Evolutionary conservation across 202 grass and related monocot genomes (phyloP), one percentile per base, ranked within the genome.

Genomic region (Schoenoplectus triqueter): DNA sequence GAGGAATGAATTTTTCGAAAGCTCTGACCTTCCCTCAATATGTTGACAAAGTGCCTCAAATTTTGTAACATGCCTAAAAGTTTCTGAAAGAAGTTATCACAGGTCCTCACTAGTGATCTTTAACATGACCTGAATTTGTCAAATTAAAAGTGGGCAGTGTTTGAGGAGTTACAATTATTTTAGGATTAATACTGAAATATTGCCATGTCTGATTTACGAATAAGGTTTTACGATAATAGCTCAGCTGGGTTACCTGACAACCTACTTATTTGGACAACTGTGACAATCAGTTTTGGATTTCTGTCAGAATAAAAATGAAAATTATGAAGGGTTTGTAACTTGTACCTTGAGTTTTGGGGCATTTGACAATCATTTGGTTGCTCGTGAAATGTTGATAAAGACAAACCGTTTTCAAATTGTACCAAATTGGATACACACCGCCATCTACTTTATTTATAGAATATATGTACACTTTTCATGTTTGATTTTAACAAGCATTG

Each of bases 401-500:
- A 14, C 15, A 17, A 47, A 50, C n/a, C 4, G n/a, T 72, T 18
- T 49, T 20, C 64, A 66, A 66, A 31, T 66, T 7, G 21, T 40
- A 40, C 22, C 10, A 41, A 66, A 67, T 41, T 41, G 21, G 64
- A 67, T 67, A 67, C 18, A 39, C 13, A 13, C 9, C 64, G 31
- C 22, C 31, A 40, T 40, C 9, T 66, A 13, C 64, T 66, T 41
- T 22, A 40, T 31, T 31, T 64, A 64, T 64, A 64, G 17, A 20
- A 64, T 11, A 69, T 72, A 69, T 69, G 1, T 41, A 39, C 49
- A 72, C 54, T 54, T 73, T 22, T 74, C 10, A 48, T 75, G 48
- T 31, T 31, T 31, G 31, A 31, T 31, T 31, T 31, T 31, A 31
- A 31, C 31, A 31, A 75, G 72, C 20, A 55, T 13, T 76, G 19